Base-by-base conservation (phyloP, 2,329 filamentous ascomycete genomes). In the Triangularia setosa region DNA sequence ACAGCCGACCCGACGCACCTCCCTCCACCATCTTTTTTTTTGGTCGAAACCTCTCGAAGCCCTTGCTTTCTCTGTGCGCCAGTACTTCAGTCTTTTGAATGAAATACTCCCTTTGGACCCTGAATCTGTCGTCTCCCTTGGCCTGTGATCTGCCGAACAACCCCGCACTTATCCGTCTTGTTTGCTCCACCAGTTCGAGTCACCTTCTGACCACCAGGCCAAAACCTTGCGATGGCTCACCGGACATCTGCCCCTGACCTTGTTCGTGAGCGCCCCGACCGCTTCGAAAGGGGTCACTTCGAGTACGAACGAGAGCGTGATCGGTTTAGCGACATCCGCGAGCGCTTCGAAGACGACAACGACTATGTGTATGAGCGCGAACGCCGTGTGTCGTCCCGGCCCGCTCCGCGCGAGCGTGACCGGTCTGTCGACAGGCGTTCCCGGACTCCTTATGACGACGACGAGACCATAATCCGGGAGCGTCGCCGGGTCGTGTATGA, bases 281-380 rank as follows among this genome's bases (percentile, higher is more conserved):
- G 80, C 70, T 87, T 83, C 84, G 84, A 88, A 70, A 79, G 79
- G 56, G 84, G 85, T 67, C 84, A 84, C 67, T 81, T 73, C 61
- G 80, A 81, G 71, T 73, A 73, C 24, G 80, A 82, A 63, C 79
- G 80, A 53, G 79, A 80, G 58, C 77, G 79, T 58, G 77, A 79
- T 64, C 80, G 86, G 60, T 86, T 83, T 72, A 78, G 80, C 65
- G 81, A 83, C 66, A 84, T 86, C 61, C 78, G 78, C 30, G 60
- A 69, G 60, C 77, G 79, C 58, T 80, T 79, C 64, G 81, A 84
- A 65, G 83, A 86, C 64, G 79, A 80, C 61, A 84, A 88, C 65
- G 80, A 80, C 62, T 65, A 64, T 27, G 66, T 67, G 28, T 79
- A 79, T 68, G 65, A 66, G 33, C 78, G 79, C 68, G 77, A 75